These are phyloP conservation scores for Amanita subjunquillea DNA, from an alignment of 768 basidiomycete species.

Conservation along the genomic window DNA sequence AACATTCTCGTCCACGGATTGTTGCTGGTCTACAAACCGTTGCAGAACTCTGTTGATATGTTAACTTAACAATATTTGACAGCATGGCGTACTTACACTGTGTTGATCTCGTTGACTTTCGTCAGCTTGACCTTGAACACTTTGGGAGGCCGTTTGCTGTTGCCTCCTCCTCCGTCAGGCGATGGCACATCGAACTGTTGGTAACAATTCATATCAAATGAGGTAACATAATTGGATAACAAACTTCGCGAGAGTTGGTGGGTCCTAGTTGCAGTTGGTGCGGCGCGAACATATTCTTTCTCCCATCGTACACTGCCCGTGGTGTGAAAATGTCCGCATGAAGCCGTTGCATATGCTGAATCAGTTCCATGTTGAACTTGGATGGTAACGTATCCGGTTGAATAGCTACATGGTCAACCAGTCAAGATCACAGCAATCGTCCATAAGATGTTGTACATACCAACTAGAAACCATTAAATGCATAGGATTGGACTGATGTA, in stretches of 20 bases:
- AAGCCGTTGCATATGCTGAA: slow-evolving; percentile 50
- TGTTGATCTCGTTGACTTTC: slow-evolving; percentile 47
- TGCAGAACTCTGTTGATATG: slow-evolving; percentile 40
- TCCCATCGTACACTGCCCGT: slow-evolving; percentile 66
- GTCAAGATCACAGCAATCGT: background rate
- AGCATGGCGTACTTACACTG: slow-evolving; percentile 16
- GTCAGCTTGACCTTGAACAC: slow-evolving; percentile 57
- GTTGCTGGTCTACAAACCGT: slow-evolving; percentile 52
- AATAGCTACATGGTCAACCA: background rate
- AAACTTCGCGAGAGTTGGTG: slow-evolving; percentile 39
- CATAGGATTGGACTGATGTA: background rate
- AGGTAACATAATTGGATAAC: slow-evolving; percentile 5
- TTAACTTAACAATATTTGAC: background rate
- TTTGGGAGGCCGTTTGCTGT: slow-evolving; percentile 39
- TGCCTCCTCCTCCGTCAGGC: slow-evolving; percentile 20
- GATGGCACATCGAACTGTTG: slow-evolving; percentile 54
- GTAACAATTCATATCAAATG: background rate
- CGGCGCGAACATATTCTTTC: slow-evolving; percentile 65
- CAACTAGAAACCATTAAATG: slow-evolving; percentile 15
- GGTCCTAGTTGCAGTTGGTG: slow-evolving; percentile 51
- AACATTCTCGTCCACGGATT: slow-evolving; percentile 59
- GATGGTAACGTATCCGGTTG: slow-evolving; percentile 1
- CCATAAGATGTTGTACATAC: slow-evolving; percentile 14
- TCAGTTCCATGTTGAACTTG: slow-evolving; percentile 55
- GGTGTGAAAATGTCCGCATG: slow-evolving; percentile 65